phyloP scores from a whole-genome alignment of 2,329 filamentous ascomycete species.

The Fusarium sp. region DNA sequence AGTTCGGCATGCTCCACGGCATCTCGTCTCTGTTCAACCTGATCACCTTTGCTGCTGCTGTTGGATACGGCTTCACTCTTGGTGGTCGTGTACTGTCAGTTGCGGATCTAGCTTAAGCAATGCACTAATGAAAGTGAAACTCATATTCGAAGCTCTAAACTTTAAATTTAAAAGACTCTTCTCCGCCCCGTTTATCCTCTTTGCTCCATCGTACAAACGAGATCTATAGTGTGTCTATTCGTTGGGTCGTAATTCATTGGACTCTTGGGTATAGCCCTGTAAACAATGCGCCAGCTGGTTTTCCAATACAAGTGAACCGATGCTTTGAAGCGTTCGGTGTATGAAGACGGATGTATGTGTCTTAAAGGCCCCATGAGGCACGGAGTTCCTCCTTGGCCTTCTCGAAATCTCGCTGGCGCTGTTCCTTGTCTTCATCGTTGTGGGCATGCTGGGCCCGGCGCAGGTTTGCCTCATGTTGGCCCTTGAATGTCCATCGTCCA shows the following conservation, averaged over 20 bases:
- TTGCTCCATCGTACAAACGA: constrained; percentile 3
- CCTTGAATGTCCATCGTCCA: constrained; percentile 55
- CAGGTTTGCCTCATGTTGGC: constrained; percentile 49
- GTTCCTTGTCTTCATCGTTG: constrained; percentile 47
- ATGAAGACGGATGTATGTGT: neutral
- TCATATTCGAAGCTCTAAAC: constrained; percentile 8
- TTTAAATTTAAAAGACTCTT: constrained; percentile 28
- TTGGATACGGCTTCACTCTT: constrained; percentile 83
- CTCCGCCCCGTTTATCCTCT: neutral
- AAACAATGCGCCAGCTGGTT: constrained; percentile 32
- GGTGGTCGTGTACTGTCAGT: constrained; percentile 68
- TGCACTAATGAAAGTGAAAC: constrained; percentile 5
- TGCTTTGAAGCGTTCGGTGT: neutral
- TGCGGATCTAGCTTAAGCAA: constrained; percentile 40
- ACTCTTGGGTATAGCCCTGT: constrained; percentile 37
- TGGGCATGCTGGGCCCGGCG: constrained; percentile 38
- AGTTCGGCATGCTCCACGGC: constrained; percentile 83
- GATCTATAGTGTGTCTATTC: constrained; percentile 26
- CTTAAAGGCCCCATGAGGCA: constrained; percentile 37
- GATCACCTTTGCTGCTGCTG: constrained; percentile 71
- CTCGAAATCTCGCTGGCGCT: constrained; percentile 55
- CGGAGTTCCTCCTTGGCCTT: constrained; percentile 61
- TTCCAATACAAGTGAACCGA: neutral
- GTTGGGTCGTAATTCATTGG: constrained; percentile 40
- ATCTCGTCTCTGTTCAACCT: constrained; percentile 84